These are phyloP conservation scores for Globisporangium uncinulatum DNA, from an alignment of 352 stramenopile species.

Conservation along the genomic window DNA sequence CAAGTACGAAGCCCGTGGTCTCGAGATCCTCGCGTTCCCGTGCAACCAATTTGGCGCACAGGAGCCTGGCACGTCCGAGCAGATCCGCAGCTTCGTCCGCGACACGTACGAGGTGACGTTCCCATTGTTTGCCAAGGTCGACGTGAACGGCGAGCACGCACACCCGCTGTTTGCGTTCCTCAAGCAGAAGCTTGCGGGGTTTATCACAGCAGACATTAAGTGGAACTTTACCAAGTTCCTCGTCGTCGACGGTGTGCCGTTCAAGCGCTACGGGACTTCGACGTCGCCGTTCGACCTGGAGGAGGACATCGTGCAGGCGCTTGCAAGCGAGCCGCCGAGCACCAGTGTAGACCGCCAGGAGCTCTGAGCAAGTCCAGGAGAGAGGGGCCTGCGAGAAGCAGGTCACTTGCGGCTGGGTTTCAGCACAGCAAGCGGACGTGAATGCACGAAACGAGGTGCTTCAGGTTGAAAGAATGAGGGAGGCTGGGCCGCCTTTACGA, in stretches of 20 bases:
- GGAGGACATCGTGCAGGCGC: constrained; percentile 46
- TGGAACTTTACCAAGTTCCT: constrained; percentile 91
- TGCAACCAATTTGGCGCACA: constrained; percentile 96
- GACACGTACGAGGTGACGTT: constrained; percentile 77
- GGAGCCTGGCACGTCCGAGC: constrained; percentile 62
- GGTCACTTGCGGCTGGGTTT: no score
- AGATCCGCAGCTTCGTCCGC: constrained; percentile 78
- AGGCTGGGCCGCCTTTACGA: no score
- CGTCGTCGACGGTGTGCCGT: constrained; percentile 61
- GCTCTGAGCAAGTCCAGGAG: constrained; percentile 1
- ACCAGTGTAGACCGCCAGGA: neutral
- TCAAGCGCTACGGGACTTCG: constrained; percentile 62
- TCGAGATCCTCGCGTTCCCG: constrained; percentile 92
- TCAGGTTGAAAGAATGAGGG: no score
- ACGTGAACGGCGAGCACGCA: constrained; percentile 90
- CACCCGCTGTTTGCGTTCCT: constrained; percentile 90
- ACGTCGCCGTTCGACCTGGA: constrained; percentile 67
- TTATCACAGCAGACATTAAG: constrained; percentile 74
- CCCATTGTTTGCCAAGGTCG: constrained; percentile 86
- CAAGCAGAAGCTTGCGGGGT: constrained; percentile 59
- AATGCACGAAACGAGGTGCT: no score
- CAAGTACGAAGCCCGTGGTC: constrained; percentile 59
- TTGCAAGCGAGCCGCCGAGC: constrained; percentile 10
- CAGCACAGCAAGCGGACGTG: no score
- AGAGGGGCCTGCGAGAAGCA: neutral